Percentiles rank a stretch among this genome's conserved stretches.
Evolutionary conservation across 768 basidiomycete genomes (phyloP).

Genomic region (Coprinopsis sp.): DNA sequence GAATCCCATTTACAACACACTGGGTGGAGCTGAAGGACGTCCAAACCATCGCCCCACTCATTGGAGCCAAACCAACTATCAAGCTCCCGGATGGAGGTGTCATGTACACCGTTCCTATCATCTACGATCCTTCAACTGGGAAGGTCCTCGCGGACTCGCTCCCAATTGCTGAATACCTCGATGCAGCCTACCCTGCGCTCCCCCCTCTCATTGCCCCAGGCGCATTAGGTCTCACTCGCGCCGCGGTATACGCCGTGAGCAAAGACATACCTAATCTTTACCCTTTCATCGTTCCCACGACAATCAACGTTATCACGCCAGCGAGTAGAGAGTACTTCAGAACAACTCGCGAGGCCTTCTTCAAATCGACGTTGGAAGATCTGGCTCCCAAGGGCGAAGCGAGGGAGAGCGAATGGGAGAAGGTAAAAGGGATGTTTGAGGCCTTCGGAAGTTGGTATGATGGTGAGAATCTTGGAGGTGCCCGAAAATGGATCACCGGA

Average conservation of each 20-base stretch:
- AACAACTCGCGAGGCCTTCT: background rate
- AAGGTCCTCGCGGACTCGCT: conserved; percentile 32
- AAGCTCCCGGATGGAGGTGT: background rate
- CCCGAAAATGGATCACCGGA: conserved; percentile 1
- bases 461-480: background rate
- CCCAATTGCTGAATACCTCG: conserved; percentile 40
- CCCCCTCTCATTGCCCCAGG: conserved; percentile 29
- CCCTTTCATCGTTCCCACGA: conserved; percentile 5
- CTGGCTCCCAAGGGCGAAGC: background rate
- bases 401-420: background rate
- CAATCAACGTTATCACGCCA: conserved; percentile 3
- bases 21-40: conserved; percentile 9
- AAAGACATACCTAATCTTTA: conserved; percentile 10
- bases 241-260: conserved; percentile 18
- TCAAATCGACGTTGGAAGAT: conserved; percentile 1
- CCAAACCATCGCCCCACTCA: background rate
- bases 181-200: conserved; percentile 34
- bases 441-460: background rate
- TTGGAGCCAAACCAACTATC: conserved; percentile 5
- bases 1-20: conserved; percentile 8
- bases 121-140: conserved; percentile 42
- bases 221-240: conserved; percentile 27
- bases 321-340: conserved; percentile 2
- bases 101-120: conserved; percentile 38
- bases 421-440: background rate